A percentile compares a stretch with the other conserved stretches of the same genome.
Evolutionary conservation across 2,329 filamentous ascomycete genomes (phyloP).

Genomic region (Fusarium virguliforme): DNA sequence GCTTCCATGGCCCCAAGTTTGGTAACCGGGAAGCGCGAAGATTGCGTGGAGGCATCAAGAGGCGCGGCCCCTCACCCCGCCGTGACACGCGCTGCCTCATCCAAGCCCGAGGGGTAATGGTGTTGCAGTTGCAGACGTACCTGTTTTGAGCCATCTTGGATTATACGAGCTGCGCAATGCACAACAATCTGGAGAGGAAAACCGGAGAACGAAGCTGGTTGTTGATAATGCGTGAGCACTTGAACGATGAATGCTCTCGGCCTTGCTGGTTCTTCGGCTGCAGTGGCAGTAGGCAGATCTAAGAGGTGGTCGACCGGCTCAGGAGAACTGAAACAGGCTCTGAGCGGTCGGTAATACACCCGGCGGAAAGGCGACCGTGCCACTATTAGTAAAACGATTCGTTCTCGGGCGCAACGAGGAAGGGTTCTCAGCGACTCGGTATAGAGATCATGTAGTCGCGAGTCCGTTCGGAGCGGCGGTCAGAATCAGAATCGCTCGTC

Average conservation of each 20-base stretch:
- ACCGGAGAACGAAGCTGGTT: constrained; percentile 26
- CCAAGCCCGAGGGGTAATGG: constrained; percentile 16
- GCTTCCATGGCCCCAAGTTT: background rate
- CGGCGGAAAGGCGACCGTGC: constrained; percentile 24
- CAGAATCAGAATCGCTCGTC: constrained; percentile 40
- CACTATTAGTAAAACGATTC: constrained; percentile 28
- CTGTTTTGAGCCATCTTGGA: constrained; percentile 57
- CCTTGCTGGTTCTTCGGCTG: constrained; percentile 28
- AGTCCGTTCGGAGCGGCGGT: constrained; percentile 44
- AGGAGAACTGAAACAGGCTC: constrained; percentile 41
- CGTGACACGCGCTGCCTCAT: constrained; percentile 26
- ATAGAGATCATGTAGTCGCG: constrained; percentile 48
- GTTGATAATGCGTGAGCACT: constrained; percentile 25
- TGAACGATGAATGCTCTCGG: constrained; percentile 23
- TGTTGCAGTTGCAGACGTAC: constrained; percentile 44
- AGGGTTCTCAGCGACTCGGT: constrained; percentile 40
- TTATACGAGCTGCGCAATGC: constrained; percentile 29
- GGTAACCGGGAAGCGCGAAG: constrained; percentile 11
- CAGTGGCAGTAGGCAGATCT: constrained; percentile 34
- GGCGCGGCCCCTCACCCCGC: constrained; percentile 39
- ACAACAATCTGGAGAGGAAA: constrained; percentile 26
- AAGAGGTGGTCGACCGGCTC: constrained; percentile 31
- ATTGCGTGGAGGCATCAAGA: constrained; percentile 11
- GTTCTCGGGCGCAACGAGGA: constrained; percentile 39
- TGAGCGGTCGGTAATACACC: constrained; percentile 35